A percentile compares a stretch with the other conserved stretches of the same genome.
phyloP scores from a whole-genome alignment of 441 rosid species.

The Brassica hybrid region DNA sequence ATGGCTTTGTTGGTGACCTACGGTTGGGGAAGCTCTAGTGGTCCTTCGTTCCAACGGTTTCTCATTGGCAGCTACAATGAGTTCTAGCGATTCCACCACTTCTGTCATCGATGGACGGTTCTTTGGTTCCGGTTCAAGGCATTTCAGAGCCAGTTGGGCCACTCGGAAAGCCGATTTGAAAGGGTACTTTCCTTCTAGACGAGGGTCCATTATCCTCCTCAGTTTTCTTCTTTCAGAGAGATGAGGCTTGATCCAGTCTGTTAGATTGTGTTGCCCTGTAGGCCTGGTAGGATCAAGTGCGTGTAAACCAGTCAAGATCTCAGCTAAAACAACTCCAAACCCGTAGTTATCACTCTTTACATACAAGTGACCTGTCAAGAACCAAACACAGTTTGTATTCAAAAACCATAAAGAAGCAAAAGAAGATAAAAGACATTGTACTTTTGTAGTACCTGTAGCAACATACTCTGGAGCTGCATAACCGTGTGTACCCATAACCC shows the following conservation, averaged over 20 bases:
- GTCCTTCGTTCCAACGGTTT: constrained; percentile 51
- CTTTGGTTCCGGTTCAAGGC: constrained; percentile 65
- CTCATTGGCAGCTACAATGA: constrained; percentile 55
- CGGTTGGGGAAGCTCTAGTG: constrained; percentile 37
- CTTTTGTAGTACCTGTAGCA: constrained; percentile 67
- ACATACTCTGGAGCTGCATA: constrained; percentile 95
- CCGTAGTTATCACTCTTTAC: constrained; percentile 89
- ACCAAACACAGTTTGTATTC: constrained; percentile 18
- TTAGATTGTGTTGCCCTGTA: constrained; percentile 55
- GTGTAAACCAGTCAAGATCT: constrained; percentile 75
- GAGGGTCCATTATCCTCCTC: constrained; percentile 65
- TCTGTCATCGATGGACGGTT: constrained; percentile 82
- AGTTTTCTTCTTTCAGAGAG: constrained; percentile 63
- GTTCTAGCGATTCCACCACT: constrained; percentile 66
- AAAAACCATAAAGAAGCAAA: neutral
- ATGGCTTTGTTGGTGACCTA: constrained; percentile 45
- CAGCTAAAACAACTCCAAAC: constrained; percentile 81
- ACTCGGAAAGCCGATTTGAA: constrained; percentile 60
- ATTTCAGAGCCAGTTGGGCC: constrained; percentile 68
- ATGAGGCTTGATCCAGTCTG: constrained; percentile 75
- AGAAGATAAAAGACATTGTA: constrained; percentile 8
- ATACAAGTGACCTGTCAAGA: constrained; percentile 71
- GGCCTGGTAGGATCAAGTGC: constrained; percentile 73
- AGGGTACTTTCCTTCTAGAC: constrained; percentile 73
- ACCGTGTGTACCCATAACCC: constrained; percentile 87